Evolutionary conservation across 176 grass and related monocot species (phyloP).

Genomic region (Saccharum spontaneum): DNA sequence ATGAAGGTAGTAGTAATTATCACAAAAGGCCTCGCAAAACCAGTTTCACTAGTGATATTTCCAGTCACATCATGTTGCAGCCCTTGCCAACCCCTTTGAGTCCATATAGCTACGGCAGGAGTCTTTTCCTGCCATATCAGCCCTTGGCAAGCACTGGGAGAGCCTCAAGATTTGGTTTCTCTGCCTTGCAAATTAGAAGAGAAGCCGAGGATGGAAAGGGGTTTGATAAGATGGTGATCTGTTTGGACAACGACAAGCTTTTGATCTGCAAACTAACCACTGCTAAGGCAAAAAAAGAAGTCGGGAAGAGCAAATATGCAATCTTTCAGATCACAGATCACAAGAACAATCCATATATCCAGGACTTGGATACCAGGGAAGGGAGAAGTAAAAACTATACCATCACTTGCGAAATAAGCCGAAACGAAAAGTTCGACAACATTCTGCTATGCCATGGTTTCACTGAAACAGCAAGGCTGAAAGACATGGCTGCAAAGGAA

Average conservation of each 20-base stretch:
- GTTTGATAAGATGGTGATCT: slow-evolving; percentile 48
- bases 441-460: slow-evolving; percentile 42
- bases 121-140: slow-evolving; percentile 8
- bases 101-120: neutral
- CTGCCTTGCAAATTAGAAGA: slow-evolving; percentile 37
- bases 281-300: slow-evolving; percentile 1
- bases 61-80: neutral
- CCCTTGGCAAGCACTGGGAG: neutral
- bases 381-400: slow-evolving; percentile 44
- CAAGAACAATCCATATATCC: slow-evolving; percentile 8
- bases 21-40: neutral
- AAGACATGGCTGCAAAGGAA: slow-evolving; percentile 13
- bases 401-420: slow-evolving; percentile 35
- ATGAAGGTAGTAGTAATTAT: slow-evolving; percentile 11
- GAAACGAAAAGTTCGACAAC: slow-evolving; percentile 50
- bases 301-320: slow-evolving; percentile 14
- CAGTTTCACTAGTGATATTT: neutral
- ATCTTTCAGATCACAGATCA: slow-evolving; percentile 23
- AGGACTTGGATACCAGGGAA: slow-evolving; percentile 42
- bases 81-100: neutral
- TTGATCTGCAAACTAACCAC: neutral
- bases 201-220: slow-evolving; percentile 37
- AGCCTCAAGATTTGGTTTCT: neutral
- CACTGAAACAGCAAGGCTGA: neutral
- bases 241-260: slow-evolving; percentile 19